Percentiles rank a stretch among this genome's conserved stretches.
phyloP scores from a whole-genome alignment of 306 rosid genomes.

The Parietaria judaica region DNA sequence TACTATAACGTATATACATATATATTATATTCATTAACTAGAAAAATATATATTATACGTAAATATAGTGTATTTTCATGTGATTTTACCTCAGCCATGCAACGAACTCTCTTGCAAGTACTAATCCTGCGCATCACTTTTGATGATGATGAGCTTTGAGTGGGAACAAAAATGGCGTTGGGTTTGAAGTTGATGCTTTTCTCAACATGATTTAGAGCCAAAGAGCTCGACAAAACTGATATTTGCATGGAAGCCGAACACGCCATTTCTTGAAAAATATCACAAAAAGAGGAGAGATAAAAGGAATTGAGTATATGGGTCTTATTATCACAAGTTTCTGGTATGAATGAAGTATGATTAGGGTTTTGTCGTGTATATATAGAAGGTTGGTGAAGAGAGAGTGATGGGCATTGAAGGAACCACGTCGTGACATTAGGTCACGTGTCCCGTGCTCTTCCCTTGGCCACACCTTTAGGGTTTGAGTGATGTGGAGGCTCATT shows the following conservation, averaged over 20 bases:
- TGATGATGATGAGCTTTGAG: background rate
- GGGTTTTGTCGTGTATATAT: background rate
- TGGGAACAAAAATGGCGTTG: background rate
- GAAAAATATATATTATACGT: no score
- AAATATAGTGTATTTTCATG: no score
- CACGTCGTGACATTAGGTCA: constrained; percentile 10
- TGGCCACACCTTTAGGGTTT: background rate
- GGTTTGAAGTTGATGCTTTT: background rate
- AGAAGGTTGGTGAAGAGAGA: background rate
- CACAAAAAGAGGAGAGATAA: background rate
- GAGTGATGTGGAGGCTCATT: constrained; percentile 8
- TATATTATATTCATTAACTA: no score
- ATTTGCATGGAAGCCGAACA: constrained; percentile 14
- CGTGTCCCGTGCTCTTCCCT: background rate
- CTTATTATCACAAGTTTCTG: background rate
- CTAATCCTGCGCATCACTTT: background rate
- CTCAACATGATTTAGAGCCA: background rate
- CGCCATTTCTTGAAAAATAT: constrained; percentile 5
- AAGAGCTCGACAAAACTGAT: background rate
- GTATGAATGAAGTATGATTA: background rate
- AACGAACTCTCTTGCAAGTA: constrained; percentile 9
- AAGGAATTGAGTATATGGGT: no score
- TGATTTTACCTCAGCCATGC: constrained; percentile 13
- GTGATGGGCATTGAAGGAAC: constrained; percentile 14
- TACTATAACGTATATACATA: background rate